Conservation (phyloP, 2,329 filamentous ascomycete species). For the Ophiognomonia clavigignenti-juglandacearum region DNA sequence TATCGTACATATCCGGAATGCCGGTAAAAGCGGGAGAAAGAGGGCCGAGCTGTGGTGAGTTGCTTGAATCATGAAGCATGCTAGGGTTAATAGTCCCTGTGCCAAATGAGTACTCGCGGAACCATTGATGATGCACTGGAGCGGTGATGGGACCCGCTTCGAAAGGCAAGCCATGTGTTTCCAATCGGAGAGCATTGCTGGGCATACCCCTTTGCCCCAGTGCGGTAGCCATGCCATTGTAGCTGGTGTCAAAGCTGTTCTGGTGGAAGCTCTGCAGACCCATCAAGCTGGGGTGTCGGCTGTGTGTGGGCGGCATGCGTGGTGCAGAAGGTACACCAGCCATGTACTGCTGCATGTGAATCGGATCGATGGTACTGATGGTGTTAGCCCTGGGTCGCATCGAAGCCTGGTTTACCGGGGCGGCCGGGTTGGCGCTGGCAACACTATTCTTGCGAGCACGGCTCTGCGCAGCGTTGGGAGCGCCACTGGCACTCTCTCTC, state of each 20-base stretch:
- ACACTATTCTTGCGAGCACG: conserved; percentile 91
- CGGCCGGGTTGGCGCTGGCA: conserved; percentile 44
- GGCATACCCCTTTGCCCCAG: conserved; percentile 62
- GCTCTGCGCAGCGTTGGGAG: conserved; percentile 57
- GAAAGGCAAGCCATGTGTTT: conserved; percentile 69
- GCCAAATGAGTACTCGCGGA: conserved; percentile 68
- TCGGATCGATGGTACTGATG: conserved; percentile 85
- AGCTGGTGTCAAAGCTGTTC: conserved; percentile 48
- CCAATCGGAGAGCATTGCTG: conserved; percentile 74
- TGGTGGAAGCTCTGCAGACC: conserved; percentile 53
- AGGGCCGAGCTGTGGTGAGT: conserved; percentile 65
- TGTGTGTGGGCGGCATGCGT: conserved; percentile 51
- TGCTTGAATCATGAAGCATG: conserved; percentile 71
- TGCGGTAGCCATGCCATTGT: conserved; percentile 66
- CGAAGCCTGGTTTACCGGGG: conserved; percentile 45
- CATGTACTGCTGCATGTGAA: conserved; percentile 60
- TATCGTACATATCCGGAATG: conserved; percentile 50
- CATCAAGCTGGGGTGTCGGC: conserved; percentile 69
- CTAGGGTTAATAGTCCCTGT: conserved; percentile 66
- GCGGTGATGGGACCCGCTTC: conserved; percentile 72
- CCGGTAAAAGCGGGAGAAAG: conserved; percentile 51
- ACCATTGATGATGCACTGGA: conserved; percentile 55
- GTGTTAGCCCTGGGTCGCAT: conserved; percentile 93
- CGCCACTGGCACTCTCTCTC: conserved; percentile 78
- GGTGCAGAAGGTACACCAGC: conserved; percentile 52